Evolutionary conservation across 495 filamentous ascomycete genomes (phyloP).

Genomic region (Clavariopsis aquatica): DNA sequence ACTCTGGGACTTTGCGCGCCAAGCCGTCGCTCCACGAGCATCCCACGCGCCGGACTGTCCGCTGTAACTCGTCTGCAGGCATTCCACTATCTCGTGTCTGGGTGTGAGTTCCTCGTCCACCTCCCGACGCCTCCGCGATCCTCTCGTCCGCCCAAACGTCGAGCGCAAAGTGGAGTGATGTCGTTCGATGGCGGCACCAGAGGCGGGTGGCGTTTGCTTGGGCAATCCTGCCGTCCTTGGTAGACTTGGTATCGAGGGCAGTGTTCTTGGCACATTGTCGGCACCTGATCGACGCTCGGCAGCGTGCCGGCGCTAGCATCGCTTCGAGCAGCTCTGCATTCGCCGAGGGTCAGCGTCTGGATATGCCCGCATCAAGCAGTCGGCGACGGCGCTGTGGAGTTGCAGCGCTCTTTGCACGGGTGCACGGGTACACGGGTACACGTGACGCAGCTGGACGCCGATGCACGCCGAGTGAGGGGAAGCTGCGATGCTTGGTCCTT

Average conservation of each 20-base stretch:
- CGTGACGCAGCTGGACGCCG: background rate
- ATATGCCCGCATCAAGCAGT: background rate
- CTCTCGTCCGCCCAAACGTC: conserved; percentile 2
- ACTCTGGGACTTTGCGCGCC: conserved; percentile 9
- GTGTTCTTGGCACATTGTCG: background rate
- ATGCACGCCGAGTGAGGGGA: conserved; percentile 1
- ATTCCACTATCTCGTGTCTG: background rate
- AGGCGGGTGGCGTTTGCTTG: conserved; percentile 15
- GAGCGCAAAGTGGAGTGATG: background rate
- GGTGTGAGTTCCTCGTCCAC: background rate
- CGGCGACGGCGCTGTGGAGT: background rate
- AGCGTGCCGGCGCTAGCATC: background rate
- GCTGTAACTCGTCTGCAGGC: background rate
- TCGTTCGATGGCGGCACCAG: conserved; percentile 14
- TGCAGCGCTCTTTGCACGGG: background rate
- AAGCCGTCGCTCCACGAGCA: background rate
- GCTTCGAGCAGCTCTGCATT: background rate
- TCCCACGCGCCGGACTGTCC: background rate
- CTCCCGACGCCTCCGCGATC: background rate
- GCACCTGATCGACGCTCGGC: background rate
- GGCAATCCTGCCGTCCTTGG: conserved; percentile 5
- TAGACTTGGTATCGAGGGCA: background rate
- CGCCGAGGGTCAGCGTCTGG: background rate
- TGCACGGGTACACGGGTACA: no score
- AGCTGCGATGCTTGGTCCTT: no score